Evolutionary conservation across 495 filamentous ascomycete species (phyloP), one percentile per base, ranked within the genome.

Genomic region (Aspergillus taichungensis): DNA sequence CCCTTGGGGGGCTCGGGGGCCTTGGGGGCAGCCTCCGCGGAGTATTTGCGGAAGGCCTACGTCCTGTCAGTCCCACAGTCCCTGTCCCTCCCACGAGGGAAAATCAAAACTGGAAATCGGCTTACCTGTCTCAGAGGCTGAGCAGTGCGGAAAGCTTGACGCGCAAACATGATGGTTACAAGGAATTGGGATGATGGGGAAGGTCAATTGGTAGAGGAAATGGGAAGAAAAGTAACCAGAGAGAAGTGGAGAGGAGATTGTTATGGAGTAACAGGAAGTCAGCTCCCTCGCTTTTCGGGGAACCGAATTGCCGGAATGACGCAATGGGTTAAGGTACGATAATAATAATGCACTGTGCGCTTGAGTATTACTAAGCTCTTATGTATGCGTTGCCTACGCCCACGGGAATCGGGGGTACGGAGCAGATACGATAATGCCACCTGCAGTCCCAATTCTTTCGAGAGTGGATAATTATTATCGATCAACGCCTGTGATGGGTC

Each of bases 11-110:
- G 18, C 18, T 24, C 18, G 18, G 18, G 18, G 18, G 18, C 18
- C 18, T 24, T 24, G 4, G 18, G 18, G 18, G 18, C 18, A 24
- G 18, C 66, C 46, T 72, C 68, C 27, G 68, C 52, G 37, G 74
- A 74, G 63, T 77, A 77, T 52, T 66, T 67, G 60, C 74, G 74
- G 61, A 74, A 61, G 56, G 61, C 61, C 74, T 77, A 47, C 8
- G n/a, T 14, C 24, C 18, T 24, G 9, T 52, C 30, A 50, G 44
- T 31, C 30, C 11, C 37, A 18, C n/a, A n/a, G 2, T 40, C 14
- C 18, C n/a, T n/a, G 36, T 14, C 7, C 13, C 30, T 31, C 32
- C 31, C 24, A 14, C 1, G 4, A 5, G 9, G 33, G 33, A 12
- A 27, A 32, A 33, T 31, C 5, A 27, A 34, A 35, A 40, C 11